A percentile compares a stretch with the other conserved stretches of the same genome.
Evolutionary conservation across 192 early-diverging fungal species (phyloP).

Genomic region (Phycomyces blakesleeanus): DNA sequence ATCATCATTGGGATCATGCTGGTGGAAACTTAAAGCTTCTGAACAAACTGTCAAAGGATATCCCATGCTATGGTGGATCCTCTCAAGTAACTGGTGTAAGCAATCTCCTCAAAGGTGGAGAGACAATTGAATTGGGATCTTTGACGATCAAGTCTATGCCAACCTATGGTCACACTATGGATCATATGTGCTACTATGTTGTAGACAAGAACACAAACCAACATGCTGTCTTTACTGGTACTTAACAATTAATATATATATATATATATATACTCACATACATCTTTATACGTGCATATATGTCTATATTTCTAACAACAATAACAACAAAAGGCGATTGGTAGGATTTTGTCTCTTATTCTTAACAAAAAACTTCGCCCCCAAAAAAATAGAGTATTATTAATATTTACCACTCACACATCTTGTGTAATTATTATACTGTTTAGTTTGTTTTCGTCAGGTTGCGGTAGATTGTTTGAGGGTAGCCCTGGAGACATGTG

Average conservation of each 20-base stretch:
- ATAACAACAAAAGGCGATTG: too few relatives aligned
- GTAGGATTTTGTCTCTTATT: too few relatives aligned
- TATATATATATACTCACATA: too few relatives aligned
- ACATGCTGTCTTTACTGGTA: slow-evolving; percentile 33
- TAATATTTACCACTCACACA: too few relatives aligned
- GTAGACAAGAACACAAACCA: slow-evolving; percentile 17
- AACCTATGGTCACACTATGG: slow-evolving; percentile 33
- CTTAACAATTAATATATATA: too few relatives aligned
- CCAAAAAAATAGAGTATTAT: too few relatives aligned
- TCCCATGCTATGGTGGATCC: slow-evolving; percentile 29
- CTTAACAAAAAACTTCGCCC: too few relatives aligned
- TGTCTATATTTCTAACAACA: too few relatives aligned
- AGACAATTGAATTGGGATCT: slow-evolving; percentile 20
- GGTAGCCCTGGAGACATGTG: slow-evolving; percentile 85
- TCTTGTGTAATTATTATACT: too few relatives aligned
- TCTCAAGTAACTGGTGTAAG: slow-evolving; percentile 18
- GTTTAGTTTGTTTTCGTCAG: slow-evolving; percentile 44
- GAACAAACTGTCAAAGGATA: background rate
- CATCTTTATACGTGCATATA: too few relatives aligned
- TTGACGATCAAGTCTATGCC: slow-evolving; percentile 22
- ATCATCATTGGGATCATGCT: slow-evolving; percentile 41
- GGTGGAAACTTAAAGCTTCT: slow-evolving; percentile 32
- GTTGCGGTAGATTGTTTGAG: slow-evolving; percentile 94
- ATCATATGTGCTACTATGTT: slow-evolving; percentile 31
- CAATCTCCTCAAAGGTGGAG: slow-evolving; percentile 15